Evolutionary conservation across 768 basidiomycete species (phyloP), one percentile per base, ranked within the genome.

Genomic region (Myochromella boudieri): DNA sequence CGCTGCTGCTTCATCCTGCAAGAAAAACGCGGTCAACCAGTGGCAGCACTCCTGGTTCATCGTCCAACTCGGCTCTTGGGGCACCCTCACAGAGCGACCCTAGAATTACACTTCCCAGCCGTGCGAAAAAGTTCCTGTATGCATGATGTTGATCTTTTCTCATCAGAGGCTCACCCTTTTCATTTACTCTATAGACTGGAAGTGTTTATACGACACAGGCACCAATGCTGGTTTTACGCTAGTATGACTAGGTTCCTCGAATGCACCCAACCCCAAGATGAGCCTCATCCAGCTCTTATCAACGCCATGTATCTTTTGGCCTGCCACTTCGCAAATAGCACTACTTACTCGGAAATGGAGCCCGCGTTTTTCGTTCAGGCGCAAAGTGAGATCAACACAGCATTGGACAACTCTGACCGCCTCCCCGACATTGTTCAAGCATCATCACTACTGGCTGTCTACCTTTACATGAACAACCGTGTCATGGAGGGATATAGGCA

Each of bases 291-390:
- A 1, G 77, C 82, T 2, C 72, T 85, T 26, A 66, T 78, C 54
- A 80, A 80, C 55, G 76, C 81, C n/a, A 76, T 84, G 24, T 82
- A 75, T 58, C 75, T 84, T 42, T 66, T 84, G 41, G 81, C 74
- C 3, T 80, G 77, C 54, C 74, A 80, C 54, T 82, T 81, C 56
- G 66, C 78, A 28, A 68, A 68, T 14, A 69, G 65, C 4, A 66
- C 73, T 24, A 52, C 60, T 25, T 68, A 69, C 54, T 59, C 68
- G 27, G 69, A 66, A 9, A 61, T 81, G 28, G 77, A 82, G 55
- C 59, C 69, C 7, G 63, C 67, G 27, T 77, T 83, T 52, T 70
- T 81, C 49, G 66, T 70, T 25, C 69, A 75, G 44, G 69, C 78
- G 1, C 67, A 77, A 14, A 66, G 71, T 26, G 77, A 75, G 41